Conservation (phyloP, 2,329 filamentous ascomycete genomes). For the Neopestalotiopsis clavispora region DNA sequence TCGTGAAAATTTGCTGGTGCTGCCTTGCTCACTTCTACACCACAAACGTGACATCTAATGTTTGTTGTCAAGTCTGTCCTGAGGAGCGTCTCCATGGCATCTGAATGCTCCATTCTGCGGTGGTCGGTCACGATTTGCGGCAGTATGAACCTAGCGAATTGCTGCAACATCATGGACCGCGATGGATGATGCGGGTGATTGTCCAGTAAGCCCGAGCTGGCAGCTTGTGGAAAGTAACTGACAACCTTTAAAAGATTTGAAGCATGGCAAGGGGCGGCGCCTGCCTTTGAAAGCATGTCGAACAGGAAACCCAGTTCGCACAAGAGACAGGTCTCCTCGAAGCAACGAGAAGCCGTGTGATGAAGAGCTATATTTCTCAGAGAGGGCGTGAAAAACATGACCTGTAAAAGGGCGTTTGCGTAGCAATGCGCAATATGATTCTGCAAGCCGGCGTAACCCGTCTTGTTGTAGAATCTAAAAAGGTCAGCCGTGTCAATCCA, state of each 20-base stretch:
- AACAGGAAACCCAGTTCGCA: conserved; percentile 96
- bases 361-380: conserved; percentile 87
- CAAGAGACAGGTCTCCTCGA: conserved; percentile 81
- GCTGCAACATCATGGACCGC: conserved; percentile 82
- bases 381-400: conserved; percentile 88
- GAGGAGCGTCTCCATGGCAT: conserved; percentile 74
- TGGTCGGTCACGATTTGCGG: conserved; percentile 82
- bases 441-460: conserved; percentile 87
- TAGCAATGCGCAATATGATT: conserved; percentile 98
- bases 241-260: conserved; percentile 93
- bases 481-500: conserved; percentile 18
- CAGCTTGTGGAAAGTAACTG: conserved; percentile 80
- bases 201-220: conserved; percentile 80
- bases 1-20: conserved; percentile 85
- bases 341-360: conserved; percentile 85
- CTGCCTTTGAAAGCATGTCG: conserved; percentile 97
- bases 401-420: conserved; percentile 87
- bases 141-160: conserved; percentile 82
- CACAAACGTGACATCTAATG: conserved; percentile 86
- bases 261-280: conserved; percentile 91
- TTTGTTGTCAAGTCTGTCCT: conserved; percentile 73
- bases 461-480: conserved; percentile 88
- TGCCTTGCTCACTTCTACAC: conserved; percentile 81
- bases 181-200: conserved; percentile 77
- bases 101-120: conserved; percentile 65